These are phyloP conservation scores for Trichopus zeylanicus DNA, from an alignment of 116 monocot species.

Conservation along the genomic window DNA sequence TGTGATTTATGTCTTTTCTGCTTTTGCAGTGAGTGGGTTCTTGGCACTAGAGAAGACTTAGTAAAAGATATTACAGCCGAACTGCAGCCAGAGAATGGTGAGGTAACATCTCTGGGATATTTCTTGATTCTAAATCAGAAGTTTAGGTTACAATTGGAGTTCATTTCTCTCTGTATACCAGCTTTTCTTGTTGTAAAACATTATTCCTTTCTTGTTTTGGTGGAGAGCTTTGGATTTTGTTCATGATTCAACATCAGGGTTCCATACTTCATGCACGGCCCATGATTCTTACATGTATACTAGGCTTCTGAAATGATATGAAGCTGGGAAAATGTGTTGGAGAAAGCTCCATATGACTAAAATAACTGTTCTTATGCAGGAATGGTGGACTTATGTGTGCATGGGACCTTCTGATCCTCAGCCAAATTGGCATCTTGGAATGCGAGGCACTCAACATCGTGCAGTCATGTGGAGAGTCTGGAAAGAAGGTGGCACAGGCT, in stretches of 20 bases:
- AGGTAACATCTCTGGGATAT: constrained; percentile 41
- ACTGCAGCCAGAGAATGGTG: constrained; percentile 77
- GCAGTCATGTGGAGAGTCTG: constrained; percentile 99
- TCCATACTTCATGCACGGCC: background rate
- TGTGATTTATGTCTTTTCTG: background rate
- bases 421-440: constrained; percentile 97
- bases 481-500: constrained; percentile 97
- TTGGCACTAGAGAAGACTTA: constrained; percentile 90
- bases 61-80: constrained; percentile 72
- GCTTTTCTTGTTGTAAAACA: background rate
- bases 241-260: background rate
- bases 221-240: background rate
- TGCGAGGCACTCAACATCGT: constrained; percentile 98
- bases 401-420: constrained; percentile 97
- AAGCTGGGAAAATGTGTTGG: background rate
- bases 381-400: constrained; percentile 99
- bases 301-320: background rate
- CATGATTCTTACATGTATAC: background rate
- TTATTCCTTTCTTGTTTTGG: constrained; percentile 1
- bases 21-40: constrained; percentile 86
- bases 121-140: background rate
- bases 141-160: background rate
- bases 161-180: background rate
- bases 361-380: constrained; percentile 30
- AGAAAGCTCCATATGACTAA: background rate